Conservation (phyloP, 768 basidiomycete species). For the Fibroporia radiculosa region DNA sequence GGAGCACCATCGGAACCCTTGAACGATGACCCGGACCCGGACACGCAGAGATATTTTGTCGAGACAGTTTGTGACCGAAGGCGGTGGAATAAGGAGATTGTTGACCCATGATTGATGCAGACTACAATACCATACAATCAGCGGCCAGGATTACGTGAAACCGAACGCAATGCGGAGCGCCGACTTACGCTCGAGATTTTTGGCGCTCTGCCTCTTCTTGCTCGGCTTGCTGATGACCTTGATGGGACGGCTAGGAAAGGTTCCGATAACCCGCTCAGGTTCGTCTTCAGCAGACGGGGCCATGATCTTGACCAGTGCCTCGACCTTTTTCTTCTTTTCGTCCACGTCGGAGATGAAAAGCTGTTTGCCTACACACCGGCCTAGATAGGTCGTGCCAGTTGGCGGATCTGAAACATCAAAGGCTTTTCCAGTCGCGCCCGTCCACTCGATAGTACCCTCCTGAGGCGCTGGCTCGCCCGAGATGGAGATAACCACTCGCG, state of each 20-base stretch:
- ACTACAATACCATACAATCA: constrained; percentile 37
- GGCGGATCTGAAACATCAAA: constrained; percentile 78
- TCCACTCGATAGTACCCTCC: constrained; percentile 86
- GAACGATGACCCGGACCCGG: constrained; percentile 87
- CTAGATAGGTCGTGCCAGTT: constrained; percentile 81
- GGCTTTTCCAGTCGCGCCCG: constrained; percentile 72
- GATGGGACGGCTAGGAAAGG: constrained; percentile 91
- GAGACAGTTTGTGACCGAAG: constrained; percentile 91
- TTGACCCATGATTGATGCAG: constrained; percentile 92
- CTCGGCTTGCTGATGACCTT: constrained; percentile 98
- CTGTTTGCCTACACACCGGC: constrained; percentile 89
- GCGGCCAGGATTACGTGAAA: constrained; percentile 3
- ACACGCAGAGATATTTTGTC: constrained; percentile 92
- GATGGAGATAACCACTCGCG: constrained; percentile 82
- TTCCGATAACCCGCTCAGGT: constrained; percentile 76
- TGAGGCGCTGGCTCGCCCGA: constrained; percentile 84
- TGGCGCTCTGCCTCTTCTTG: constrained; percentile 92
- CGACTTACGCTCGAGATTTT: constrained; percentile 82
- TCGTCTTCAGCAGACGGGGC: constrained; percentile 76
- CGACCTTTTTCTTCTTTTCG: constrained; percentile 93
- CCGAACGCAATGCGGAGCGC: constrained; percentile 6
- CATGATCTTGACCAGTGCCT: constrained; percentile 85
- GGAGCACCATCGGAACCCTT: constrained; percentile 90
- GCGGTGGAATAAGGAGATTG: constrained; percentile 94
- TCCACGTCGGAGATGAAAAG: constrained; percentile 93